Evolutionary conservation across 2,329 filamentous ascomycete species (phyloP), one percentile per base, ranked within the genome.

Genomic region (Mycosphaerelloides madeirae): DNA sequence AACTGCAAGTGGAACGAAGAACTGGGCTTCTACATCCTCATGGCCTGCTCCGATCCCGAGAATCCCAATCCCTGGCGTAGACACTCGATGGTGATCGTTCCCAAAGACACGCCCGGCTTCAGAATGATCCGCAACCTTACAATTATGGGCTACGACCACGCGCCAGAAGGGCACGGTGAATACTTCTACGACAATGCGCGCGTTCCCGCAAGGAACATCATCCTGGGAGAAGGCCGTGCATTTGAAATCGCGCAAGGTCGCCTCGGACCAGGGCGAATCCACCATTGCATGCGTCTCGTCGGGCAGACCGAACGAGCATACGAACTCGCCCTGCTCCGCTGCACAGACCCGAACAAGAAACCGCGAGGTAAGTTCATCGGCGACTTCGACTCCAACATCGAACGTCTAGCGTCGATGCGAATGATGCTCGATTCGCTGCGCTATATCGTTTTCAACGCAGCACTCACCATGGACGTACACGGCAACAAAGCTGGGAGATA

Each of bases 201-300:
- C 44, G 85, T 97, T 1, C 90, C 90, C 6, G 80, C 76, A 19
- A 72, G 73, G 57, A 91, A 87, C 70, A 83, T 97, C 63, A 86
- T 97, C 11, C 83, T 97, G 2, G 90, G 91, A 48, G 87, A 93
- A 67, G 91, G 91, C 53, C 82, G 87, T 50, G 91, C 91, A n/a
- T 97, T 97, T 66, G 91, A 97, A 70, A 95, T 97, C 63, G 95
- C 96, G 62, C 91, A 97, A 68, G 91, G 91, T 45, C 86, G 91
- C 53, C 83, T 97, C n/a, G 91, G 91, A 1, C 91, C 91, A 2
- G 91, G 91, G 20, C 85, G 91, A 47, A 96, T 97, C 63, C 91
- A 97, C 72, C 91, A 97, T 70, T 87, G 88, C 48, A 97, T 97
- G 91, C 83, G 91, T 54, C 83, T 83, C 45, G 91, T 97, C 63